Percentiles rank a stretch among this genome's conserved stretches.
Conservation (phyloP, 805 yeast genomes). For the Starmerella vitae region DNA sequence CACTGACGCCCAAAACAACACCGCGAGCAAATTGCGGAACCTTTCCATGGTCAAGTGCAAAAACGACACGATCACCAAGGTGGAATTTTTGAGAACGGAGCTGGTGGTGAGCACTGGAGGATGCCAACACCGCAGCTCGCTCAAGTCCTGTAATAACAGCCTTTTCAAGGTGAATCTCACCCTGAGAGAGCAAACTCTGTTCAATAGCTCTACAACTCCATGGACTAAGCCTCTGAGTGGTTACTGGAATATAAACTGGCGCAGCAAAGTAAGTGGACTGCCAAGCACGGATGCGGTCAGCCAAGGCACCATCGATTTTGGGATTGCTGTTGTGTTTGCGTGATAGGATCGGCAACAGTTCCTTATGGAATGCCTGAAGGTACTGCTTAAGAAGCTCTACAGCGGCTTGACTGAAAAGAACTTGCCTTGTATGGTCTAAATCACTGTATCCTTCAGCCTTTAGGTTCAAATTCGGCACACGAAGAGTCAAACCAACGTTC, state of each 20-base stretch:
- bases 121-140: slow-evolving; percentile 64
- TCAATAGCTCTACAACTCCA: slow-evolving; percentile 58
- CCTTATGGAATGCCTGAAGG: slow-evolving; percentile 43
- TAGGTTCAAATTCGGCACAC: slow-evolving; percentile 61
- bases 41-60: slow-evolving; percentile 74
- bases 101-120: slow-evolving; percentile 55
- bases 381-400: slow-evolving; percentile 52
- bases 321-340: slow-evolving; percentile 25
- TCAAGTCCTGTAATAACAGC: slow-evolving; percentile 65
- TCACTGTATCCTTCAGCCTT: slow-evolving; percentile 83
- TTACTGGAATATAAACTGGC: slow-evolving; percentile 44
- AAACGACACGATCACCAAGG: slow-evolving; percentile 81
- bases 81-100: slow-evolving; percentile 63
- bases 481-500: slow-evolving; percentile 73
- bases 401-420: slow-evolving; percentile 78
- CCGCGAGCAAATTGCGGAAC: slow-evolving; percentile 82
- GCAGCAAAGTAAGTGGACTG: slow-evolving; percentile 31
- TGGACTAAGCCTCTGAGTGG: slow-evolving; percentile 63
- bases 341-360: slow-evolving; percentile 4
- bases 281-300: slow-evolving; percentile 32
- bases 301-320: slow-evolving; percentile 17
- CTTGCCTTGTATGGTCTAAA: slow-evolving; percentile 41
- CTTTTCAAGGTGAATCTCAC: slow-evolving; percentile 33
- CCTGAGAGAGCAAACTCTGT: slow-evolving; percentile 17
- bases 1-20: slow-evolving; percentile 62